phyloP scores from a whole-genome alignment of 1,284 basidiomycete genomes.

The Pseudozyma sp. region DNA sequence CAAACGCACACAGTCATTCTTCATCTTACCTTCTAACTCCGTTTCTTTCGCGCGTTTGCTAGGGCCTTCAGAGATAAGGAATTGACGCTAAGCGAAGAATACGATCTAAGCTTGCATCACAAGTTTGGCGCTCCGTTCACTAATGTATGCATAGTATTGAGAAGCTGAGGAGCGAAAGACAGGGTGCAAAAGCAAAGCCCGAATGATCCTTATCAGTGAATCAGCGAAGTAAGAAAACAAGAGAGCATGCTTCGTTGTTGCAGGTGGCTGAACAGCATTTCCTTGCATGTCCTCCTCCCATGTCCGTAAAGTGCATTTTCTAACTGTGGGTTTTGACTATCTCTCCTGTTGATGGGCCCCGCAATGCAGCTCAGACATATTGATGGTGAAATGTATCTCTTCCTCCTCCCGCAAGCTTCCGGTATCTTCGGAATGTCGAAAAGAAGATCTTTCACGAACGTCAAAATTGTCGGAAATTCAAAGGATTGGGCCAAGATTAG shows the following conservation, averaged over 20 bases:
- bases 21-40: background rate
- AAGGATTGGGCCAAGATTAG: too few species aligned
- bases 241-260: background rate
- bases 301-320: slow-evolving; percentile 1
- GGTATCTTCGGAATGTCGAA: too few species aligned
- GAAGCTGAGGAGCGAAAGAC: background rate
- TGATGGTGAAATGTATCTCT: too few species aligned
- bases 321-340: too few species aligned
- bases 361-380: background rate
- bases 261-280: slow-evolving; percentile 1
- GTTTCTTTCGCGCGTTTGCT: too few species aligned
- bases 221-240: background rate
- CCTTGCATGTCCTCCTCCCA: slow-evolving; percentile 9
- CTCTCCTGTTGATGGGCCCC: background rate
- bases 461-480: too few species aligned
- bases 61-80: background rate
- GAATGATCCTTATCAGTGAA: background rate
- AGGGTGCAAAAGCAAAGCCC: background rate
- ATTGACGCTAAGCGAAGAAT: background rate
- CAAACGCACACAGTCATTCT: background rate
- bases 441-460: too few species aligned
- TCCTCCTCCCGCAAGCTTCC: too few species aligned
- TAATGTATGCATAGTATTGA: background rate
- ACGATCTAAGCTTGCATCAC: background rate
- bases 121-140: background rate